A percentile compares a stretch with the other conserved stretches of the same genome.
Conservation (phyloP, 2,329 filamentous ascomycete genomes). For the Fusarium sp. region DNA sequence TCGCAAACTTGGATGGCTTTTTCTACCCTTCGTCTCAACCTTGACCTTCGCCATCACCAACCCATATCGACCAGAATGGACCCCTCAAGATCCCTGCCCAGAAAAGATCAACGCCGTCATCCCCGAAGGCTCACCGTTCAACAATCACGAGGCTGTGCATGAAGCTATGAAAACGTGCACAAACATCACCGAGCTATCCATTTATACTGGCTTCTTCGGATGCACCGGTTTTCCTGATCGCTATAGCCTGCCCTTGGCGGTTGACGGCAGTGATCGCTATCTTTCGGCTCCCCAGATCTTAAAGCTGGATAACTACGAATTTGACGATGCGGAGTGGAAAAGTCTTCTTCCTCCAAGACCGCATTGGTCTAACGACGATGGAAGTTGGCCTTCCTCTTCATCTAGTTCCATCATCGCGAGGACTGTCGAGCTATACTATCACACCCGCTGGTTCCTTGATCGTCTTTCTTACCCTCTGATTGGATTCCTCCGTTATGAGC, state of each 20-base stretch:
- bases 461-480: background rate
- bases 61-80: background rate
- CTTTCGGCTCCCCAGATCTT: background rate
- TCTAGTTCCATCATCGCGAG: background rate
- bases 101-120: constrained; percentile 1
- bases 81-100: constrained; percentile 1
- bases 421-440: constrained; percentile 5
- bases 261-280: constrained; percentile 26
- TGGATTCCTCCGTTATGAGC: background rate
- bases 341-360: background rate
- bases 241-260: constrained; percentile 2
- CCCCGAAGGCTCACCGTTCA: background rate
- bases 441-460: constrained; percentile 5
- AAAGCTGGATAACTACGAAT: background rate
- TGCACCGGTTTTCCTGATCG: background rate
- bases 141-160: background rate
- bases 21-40: background rate
- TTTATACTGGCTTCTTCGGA: background rate
- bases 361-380: constrained; percentile 5
- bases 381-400: constrained; percentile 21
- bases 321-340: constrained; percentile 5
- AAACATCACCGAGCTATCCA: constrained; percentile 7
- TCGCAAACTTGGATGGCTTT: background rate
- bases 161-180: constrained; percentile 11
- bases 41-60: background rate